phyloP scores from a whole-genome alignment of 1,139 yeast genomes.

The Scheffersomyces titani region DNA sequence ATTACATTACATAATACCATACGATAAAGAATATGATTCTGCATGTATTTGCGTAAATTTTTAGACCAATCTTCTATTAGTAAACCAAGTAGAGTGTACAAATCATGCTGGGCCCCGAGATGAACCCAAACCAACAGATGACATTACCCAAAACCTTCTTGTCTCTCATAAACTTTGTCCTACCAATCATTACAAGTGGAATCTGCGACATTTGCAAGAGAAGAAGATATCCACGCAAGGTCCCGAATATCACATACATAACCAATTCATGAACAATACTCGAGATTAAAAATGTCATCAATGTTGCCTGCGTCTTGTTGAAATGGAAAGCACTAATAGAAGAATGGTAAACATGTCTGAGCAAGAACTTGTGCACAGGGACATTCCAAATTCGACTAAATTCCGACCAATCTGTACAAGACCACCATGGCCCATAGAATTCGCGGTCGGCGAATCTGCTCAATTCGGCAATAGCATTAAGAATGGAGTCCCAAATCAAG shows the following conservation, averaged over 20 bases:
- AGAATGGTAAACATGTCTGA: slow-evolving; percentile 93
- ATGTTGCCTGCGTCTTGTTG: slow-evolving; percentile 66
- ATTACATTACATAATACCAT: no score
- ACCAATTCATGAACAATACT: slow-evolving; percentile 87
- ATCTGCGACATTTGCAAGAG: slow-evolving; percentile 82
- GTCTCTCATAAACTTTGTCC: slow-evolving; percentile 52
- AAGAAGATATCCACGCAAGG: slow-evolving; percentile 77
- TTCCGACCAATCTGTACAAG: slow-evolving; percentile 90
- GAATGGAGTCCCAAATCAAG: slow-evolving; percentile 91
- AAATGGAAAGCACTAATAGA: slow-evolving; percentile 76
- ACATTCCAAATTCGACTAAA: slow-evolving; percentile 93
- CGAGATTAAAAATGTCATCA: slow-evolving; percentile 80
- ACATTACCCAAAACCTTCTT: slow-evolving; percentile 71
- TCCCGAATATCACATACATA: slow-evolving; percentile 84
- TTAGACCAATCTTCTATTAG: slow-evolving; percentile 24
- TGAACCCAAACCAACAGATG: slow-evolving; percentile 90
- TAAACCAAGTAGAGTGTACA: slow-evolving; percentile 83
- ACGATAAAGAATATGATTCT: not conserved
- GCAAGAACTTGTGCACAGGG: slow-evolving; percentile 88
- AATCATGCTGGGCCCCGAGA: slow-evolving; percentile 86
- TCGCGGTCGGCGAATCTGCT: slow-evolving; percentile 86
- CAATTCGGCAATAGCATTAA: slow-evolving; percentile 86
- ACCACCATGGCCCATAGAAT: slow-evolving; percentile 98
- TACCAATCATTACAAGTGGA: slow-evolving; percentile 59
- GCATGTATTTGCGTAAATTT: not conserved